A percentile compares a stretch with the other conserved stretches of the same genome.
Evolutionary conservation across 139 green algal genomes (phyloP).

Genomic region (Ettlia oleoabundans): DNA sequence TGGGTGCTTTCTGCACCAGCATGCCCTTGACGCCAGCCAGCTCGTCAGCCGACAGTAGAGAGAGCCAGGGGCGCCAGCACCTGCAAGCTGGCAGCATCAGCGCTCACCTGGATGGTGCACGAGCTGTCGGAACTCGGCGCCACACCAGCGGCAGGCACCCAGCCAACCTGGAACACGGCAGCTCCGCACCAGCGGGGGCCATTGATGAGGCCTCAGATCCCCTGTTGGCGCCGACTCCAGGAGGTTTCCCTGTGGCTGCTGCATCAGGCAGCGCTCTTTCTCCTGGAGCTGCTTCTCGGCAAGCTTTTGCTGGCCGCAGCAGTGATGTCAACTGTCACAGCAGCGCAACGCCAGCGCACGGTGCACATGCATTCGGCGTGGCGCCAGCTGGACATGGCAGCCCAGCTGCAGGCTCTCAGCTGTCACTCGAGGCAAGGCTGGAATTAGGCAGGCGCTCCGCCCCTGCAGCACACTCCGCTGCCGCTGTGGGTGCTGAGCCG

Average conservation of each 20-base stretch:
- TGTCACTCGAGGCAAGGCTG: not conserved
- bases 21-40: too few relatives aligned
- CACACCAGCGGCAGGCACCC: constrained; percentile 3
- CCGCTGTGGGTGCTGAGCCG: not conserved
- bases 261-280: too few relatives aligned
- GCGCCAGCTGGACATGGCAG: not conserved
- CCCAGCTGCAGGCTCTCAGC: not conserved
- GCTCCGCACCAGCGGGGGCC: not conserved
- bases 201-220: constrained; percentile 3
- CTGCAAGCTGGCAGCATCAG: not conserved
- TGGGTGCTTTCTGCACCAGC: not conserved
- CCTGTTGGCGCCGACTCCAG: too few relatives aligned
- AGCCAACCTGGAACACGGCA: constrained; percentile 11
- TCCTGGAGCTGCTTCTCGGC: too few relatives aligned
- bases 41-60: too few relatives aligned
- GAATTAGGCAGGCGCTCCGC: not conserved
- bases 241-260: too few relatives aligned
- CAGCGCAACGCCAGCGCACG: too few relatives aligned
- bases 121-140: too few relatives aligned
- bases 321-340: too few relatives aligned
- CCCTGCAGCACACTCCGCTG: not conserved
- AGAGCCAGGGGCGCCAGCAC: not conserved
- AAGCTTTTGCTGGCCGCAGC: too few relatives aligned
- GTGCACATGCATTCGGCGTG: not conserved
- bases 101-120: too few relatives aligned